Evolutionary conservation across 2,329 filamentous ascomycete genomes (phyloP), one percentile per base, ranked within the genome.

Genomic region (Aspergillus sp.): DNA sequence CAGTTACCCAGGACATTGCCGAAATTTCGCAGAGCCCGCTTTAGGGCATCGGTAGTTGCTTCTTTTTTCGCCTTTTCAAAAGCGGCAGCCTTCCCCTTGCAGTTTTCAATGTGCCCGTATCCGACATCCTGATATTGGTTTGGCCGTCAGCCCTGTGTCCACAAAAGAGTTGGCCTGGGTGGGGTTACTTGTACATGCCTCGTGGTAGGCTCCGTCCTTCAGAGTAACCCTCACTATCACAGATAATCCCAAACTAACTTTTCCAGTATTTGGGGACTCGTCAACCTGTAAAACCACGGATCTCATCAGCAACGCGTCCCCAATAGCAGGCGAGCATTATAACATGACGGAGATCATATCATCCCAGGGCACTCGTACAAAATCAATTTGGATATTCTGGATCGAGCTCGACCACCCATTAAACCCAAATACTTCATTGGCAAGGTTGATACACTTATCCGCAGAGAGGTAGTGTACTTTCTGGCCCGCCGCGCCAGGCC

Each of bases 31-130:
- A 99, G 73, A 1, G 95, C 87, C 64, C 95, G 84, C 77, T 99
- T 99, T 70, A 99, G 73, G 1, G 87, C 95, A 76, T 99, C 95
- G 9, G 96, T 98, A 3, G 92, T 96, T 7, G 91, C 96, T 78
- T 98, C 93, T 74, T 99, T 99, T 80, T 98, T 99, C 1, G 95
- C 93, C 77, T 99, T 99, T 73, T 99, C 95, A 69, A 98, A 99
- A 0, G 93, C 95, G 52, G 90, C 89, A 3, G 93, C 93, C 77
- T 99, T 99, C 56, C 91, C 90, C 76, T 93, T 96, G 74, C 89
- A 91, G 70, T 99, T 99, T 74, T 98, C 93, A 66, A 96, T 96
- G 65, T 95, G 90, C 7, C 95, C 95, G 70, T 99, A 99, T 27
- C 95, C 95, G 61, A 98, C 89, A 71, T 99, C 95, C 83, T 85